Conservation (phyloP, 352 stramenopile genomes). For the Phytopythium sindhum region DNA sequence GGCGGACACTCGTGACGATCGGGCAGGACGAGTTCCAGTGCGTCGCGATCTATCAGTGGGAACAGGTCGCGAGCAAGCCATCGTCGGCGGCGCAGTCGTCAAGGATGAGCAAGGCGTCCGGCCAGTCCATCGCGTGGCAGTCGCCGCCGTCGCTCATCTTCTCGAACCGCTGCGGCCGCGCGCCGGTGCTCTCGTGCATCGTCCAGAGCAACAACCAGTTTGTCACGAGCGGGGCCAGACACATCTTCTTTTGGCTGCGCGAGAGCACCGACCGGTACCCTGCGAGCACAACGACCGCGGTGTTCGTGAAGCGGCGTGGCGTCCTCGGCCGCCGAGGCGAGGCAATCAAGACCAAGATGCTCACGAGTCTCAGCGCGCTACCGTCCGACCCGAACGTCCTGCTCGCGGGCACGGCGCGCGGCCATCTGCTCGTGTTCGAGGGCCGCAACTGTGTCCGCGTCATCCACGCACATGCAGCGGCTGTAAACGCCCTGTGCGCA, state of each 20-base stretch:
- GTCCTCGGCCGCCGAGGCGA: constrained; percentile 54
- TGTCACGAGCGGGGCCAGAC: constrained; percentile 54
- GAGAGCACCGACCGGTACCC: constrained; percentile 58
- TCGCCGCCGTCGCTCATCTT: constrained; percentile 55
- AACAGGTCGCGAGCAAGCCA: constrained; percentile 1
- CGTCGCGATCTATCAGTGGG: constrained; percentile 79
- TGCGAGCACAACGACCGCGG: constrained; percentile 21
- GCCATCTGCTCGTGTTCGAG: constrained; percentile 79
- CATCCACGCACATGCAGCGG: constrained; percentile 55
- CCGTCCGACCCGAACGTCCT: constrained; percentile 45
- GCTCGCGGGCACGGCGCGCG: constrained; percentile 63
- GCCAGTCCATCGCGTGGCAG: constrained; percentile 40
- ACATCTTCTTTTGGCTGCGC: constrained; percentile 75
- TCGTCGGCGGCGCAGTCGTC: constrained; percentile 8
- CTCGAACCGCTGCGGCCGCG: constrained; percentile 38
- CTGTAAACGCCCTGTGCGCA: constrained; percentile 52
- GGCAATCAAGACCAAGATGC: constrained; percentile 54
- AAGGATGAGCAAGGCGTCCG: not conserved
- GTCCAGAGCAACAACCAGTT: constrained; percentile 48
- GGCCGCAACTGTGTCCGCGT: constrained; percentile 72
- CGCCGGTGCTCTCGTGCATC: constrained; percentile 43
- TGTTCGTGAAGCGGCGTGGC: constrained; percentile 48
- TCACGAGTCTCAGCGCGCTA: constrained; percentile 52
- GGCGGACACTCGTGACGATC: constrained; percentile 58
- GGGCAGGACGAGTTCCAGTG: constrained; percentile 68